Evolutionary conservation across 306 rosid genomes (phyloP).

Genomic region (Quercus robur): DNA sequence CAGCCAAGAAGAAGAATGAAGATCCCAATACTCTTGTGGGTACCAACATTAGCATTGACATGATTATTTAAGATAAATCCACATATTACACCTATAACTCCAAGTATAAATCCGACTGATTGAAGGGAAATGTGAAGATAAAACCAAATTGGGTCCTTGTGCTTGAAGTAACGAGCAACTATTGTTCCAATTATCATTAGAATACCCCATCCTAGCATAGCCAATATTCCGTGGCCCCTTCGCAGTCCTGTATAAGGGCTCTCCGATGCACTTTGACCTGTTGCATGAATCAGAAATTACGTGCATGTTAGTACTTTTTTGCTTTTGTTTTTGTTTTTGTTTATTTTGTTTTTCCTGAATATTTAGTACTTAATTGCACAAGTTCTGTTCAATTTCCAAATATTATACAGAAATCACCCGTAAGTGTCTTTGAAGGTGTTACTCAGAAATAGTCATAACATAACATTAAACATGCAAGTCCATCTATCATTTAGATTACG

Average conservation of each 20-base stretch:
- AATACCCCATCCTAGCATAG: constrained; percentile 76
- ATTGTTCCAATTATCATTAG: constrained; percentile 62
- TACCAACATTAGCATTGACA: constrained; percentile 29
- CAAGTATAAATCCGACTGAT: constrained; percentile 48
- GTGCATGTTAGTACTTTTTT: too few relatives aligned
- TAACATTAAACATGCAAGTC: too few relatives aligned
- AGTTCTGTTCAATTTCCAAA: too few relatives aligned
- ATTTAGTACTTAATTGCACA: too few relatives aligned
- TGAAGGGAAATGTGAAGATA: constrained; percentile 54
- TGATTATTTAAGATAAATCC: constrained; percentile 47
- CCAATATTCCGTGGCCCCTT: constrained; percentile 65
- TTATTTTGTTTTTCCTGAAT: too few relatives aligned
- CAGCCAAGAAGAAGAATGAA: constrained; percentile 51
- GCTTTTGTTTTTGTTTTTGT: too few relatives aligned
- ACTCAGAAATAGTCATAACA: too few relatives aligned
- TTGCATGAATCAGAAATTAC: not conserved
- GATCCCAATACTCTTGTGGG: constrained; percentile 66
- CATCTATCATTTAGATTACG: too few relatives aligned
- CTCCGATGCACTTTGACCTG: constrained; percentile 39
- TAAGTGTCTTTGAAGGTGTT: too few relatives aligned
- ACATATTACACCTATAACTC: constrained; percentile 47
- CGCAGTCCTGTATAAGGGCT: constrained; percentile 33
- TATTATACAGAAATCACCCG: too few relatives aligned
- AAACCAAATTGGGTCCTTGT: constrained; percentile 67
- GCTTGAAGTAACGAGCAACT: constrained; percentile 55